Evolutionary conservation across 108 stramenopile species (phyloP).

Genomic region (Nitzschia inconspicua): DNA sequence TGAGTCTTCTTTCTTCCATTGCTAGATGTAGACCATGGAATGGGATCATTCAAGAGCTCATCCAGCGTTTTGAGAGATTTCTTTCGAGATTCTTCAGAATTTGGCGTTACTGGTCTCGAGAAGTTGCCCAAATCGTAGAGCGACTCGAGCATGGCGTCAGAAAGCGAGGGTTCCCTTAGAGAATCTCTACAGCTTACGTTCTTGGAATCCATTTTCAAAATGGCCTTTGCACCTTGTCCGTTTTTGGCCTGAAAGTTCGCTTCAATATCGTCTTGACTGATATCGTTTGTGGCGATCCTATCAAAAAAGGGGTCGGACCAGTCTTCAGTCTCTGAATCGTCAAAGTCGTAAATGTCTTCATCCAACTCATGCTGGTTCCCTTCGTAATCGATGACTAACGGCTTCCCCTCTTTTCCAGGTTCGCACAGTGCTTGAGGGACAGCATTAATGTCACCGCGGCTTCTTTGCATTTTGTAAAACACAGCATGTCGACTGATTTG

Average conservation of each 20-base stretch:
- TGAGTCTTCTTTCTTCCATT: conserved; percentile 1
- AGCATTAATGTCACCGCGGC: conserved; percentile 56
- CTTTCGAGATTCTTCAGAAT: background rate
- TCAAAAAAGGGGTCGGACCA: background rate
- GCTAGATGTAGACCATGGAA: background rate
- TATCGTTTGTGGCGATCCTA: background rate
- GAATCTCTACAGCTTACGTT: no score
- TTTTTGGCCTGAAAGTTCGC: conserved; percentile 17
- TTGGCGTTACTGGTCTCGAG: background rate
- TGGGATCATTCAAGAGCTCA: conserved; percentile 10
- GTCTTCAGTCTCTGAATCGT: conserved; percentile 5
- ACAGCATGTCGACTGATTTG: conserved; percentile 33
- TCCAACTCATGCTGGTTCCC: conserved; percentile 7
- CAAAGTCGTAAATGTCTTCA: conserved; percentile 21
- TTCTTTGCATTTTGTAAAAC: conserved; percentile 52
- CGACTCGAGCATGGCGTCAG: background rate
- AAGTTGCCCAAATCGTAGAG: background rate
- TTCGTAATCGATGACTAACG: conserved; percentile 37
- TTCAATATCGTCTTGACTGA: conserved; percentile 32
- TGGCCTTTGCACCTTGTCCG: background rate
- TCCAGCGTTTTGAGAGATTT: conserved; percentile 5
- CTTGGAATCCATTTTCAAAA: background rate
- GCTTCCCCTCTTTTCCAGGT: conserved; percentile 45
- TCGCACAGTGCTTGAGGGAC: conserved; percentile 55
- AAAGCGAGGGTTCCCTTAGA: background rate